Evolutionary conservation across 805 yeast genomes (phyloP).

Genomic region (Candida takata): DNA sequence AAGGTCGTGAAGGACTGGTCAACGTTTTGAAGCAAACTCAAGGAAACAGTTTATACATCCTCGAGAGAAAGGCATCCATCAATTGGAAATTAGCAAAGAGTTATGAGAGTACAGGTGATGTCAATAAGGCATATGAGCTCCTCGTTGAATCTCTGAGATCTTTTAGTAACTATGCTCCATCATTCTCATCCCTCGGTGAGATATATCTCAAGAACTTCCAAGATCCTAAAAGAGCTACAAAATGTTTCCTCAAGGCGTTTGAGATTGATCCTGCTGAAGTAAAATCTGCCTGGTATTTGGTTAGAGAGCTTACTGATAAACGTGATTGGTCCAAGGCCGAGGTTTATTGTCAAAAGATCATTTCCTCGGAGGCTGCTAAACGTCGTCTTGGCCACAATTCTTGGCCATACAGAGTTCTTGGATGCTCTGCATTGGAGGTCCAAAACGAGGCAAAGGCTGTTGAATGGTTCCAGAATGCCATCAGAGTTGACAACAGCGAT

Average conservation of each 20-base stretch:
- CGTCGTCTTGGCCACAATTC: constrained; percentile 39
- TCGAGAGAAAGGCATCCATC: constrained; percentile 50
- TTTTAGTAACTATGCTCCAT: constrained; percentile 61
- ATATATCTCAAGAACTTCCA: constrained; percentile 53
- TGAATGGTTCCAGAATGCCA: constrained; percentile 81
- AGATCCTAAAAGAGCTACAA: constrained; percentile 66
- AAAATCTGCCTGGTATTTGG: constrained; percentile 65
- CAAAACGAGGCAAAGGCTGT: constrained; percentile 76
- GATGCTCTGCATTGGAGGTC: constrained; percentile 64
- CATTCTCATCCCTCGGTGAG: constrained; percentile 75
- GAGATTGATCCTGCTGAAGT: constrained; percentile 77
- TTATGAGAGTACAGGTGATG: constrained; percentile 30
- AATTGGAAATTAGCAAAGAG: constrained; percentile 74
- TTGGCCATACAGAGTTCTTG: constrained; percentile 91
- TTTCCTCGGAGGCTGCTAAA: constrained; percentile 55
- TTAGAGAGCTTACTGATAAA: constrained; percentile 55
- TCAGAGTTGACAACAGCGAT: constrained; percentile 62
- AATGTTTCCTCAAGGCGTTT: constrained; percentile 84
- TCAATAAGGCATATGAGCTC: constrained; percentile 47
- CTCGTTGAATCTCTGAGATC: constrained; percentile 58
- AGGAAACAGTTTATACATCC: constrained; percentile 46
- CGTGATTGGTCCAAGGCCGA: constrained; percentile 85
- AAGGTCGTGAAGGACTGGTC: constrained; percentile 47
- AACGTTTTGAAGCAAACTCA: constrained; percentile 28
- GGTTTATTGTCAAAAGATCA: constrained; percentile 56